Percentiles rank a stretch among this genome's conserved stretches.
Conservation (phyloP, 1,139 yeast genomes). For the Kodamaea ohmeri region DNA sequence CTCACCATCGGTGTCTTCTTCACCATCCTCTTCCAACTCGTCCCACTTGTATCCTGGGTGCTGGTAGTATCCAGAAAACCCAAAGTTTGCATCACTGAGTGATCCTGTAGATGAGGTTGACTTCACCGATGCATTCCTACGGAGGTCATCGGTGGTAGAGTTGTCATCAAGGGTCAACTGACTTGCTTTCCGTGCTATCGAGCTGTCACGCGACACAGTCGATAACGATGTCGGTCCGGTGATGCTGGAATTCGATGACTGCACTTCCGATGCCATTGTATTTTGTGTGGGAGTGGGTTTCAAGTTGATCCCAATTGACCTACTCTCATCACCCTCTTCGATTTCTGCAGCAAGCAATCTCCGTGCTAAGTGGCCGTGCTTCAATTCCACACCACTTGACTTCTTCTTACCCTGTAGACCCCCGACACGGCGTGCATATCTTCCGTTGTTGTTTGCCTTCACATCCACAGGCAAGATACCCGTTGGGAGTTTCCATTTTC, state of each 20-base stretch:
- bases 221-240: constrained; percentile 13
- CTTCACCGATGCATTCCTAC: constrained; percentile 20
- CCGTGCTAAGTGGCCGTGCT: constrained; percentile 75
- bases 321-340: constrained; percentile 53
- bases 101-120: constrained; percentile 22
- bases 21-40: constrained; percentile 23
- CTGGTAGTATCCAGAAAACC: constrained; percentile 38
- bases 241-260: constrained; percentile 25
- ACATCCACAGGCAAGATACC: constrained; percentile 53
- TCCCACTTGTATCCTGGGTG: constrained; percentile 40
- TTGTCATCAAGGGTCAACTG: constrained; percentile 20
- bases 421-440: constrained; percentile 33
- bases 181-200: constrained; percentile 33
- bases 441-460: constrained; percentile 29
- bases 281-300: constrained; percentile 5
- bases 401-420: constrained; percentile 28
- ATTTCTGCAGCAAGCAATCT: constrained; percentile 75
- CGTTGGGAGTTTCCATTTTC: constrained; percentile 61
- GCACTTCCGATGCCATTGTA: constrained; percentile 12
- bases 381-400: constrained; percentile 57
- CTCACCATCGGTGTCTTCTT: constrained; percentile 17
- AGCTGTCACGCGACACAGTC: constrained; percentile 20
- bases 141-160: constrained; percentile 12
- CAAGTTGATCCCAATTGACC: constrained; percentile 11
- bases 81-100: constrained; percentile 26